Percentiles rank a stretch among this genome's conserved stretches.
Conservation (phyloP, 345 rosid genomes). For the Hibiscus mutabilis region DNA sequence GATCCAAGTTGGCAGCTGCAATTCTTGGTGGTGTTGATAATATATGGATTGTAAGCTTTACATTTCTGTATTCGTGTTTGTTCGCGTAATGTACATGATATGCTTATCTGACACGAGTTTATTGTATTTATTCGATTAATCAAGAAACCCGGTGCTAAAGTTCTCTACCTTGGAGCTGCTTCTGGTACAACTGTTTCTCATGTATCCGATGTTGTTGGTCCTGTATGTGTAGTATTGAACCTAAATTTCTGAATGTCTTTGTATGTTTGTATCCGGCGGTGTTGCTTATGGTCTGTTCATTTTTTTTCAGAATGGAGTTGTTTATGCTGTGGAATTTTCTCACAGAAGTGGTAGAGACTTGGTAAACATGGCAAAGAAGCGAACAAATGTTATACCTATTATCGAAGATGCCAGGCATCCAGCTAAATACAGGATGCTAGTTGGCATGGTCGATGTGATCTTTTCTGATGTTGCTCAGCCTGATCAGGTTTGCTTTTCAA, state of each 20-base stretch:
- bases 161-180: constrained; percentile 97
- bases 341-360: constrained; percentile 96
- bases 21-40: constrained; percentile 97
- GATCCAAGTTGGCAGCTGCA: constrained; percentile 95
- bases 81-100: neutral
- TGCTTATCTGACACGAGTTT: neutral
- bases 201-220: constrained; percentile 94
- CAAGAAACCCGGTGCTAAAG: constrained; percentile 94
- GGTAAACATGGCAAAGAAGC: constrained; percentile 98
- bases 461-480: constrained; percentile 99
- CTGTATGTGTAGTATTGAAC: constrained; percentile 39
- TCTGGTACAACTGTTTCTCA: constrained; percentile 99
- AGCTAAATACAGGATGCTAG: constrained; percentile 89
- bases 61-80: neutral
- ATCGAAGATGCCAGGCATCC: constrained; percentile 99
- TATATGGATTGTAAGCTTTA: constrained; percentile 73
- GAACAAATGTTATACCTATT: constrained; percentile 87
- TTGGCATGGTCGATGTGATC: constrained; percentile 99
- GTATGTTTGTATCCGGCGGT: neutral
- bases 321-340: constrained; percentile 94
- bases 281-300: neutral
- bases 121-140: neutral
- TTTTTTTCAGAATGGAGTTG: constrained; percentile 60
- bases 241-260: neutral
- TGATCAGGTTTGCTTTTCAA: constrained; percentile 64